A percentile compares a stretch with the other conserved stretches of the same genome.
phyloP scores from a whole-genome alignment of 805 yeast species.

The Kodamaea hsintzibuensis region DNA sequence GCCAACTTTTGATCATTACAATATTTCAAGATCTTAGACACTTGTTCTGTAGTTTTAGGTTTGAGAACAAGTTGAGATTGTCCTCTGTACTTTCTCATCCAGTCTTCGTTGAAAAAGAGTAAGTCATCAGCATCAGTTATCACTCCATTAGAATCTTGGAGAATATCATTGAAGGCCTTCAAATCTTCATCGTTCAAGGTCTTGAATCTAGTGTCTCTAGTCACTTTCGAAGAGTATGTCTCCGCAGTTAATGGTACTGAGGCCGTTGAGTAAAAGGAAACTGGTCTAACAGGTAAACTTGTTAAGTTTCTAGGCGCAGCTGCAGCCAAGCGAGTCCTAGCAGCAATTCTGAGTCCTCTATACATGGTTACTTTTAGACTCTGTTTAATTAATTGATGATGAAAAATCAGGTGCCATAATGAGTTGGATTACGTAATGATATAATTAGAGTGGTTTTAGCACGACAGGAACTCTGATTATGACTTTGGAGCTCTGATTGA shows the following conservation, averaged over 20 bases:
- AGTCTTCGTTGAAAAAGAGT: constrained; percentile 77
- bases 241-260: constrained; percentile 64
- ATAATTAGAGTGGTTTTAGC: no score
- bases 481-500: no score
- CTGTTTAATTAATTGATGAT: constrained; percentile 1
- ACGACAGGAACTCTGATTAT: no score
- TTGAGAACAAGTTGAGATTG: constrained; percentile 76
- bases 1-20: constrained; percentile 79
- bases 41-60: constrained; percentile 79
- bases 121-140: constrained; percentile 65
- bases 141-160: constrained; percentile 50
- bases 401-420: background rate
- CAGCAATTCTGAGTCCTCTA: constrained; percentile 9
- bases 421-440: no score
- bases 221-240: constrained; percentile 58
- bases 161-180: constrained; percentile 56
- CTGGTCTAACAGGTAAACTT: background rate
- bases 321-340: constrained; percentile 1
- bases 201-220: constrained; percentile 53
- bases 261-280: constrained; percentile 24
- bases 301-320: background rate
- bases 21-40: constrained; percentile 72
- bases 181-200: constrained; percentile 58
- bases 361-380: constrained; percentile 4
- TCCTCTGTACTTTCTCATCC: constrained; percentile 95